Evolutionary conservation across 2,329 filamentous ascomycete species (phyloP), one percentile per base, ranked within the genome.

Genomic region (Hymenoscyphus repandus): DNA sequence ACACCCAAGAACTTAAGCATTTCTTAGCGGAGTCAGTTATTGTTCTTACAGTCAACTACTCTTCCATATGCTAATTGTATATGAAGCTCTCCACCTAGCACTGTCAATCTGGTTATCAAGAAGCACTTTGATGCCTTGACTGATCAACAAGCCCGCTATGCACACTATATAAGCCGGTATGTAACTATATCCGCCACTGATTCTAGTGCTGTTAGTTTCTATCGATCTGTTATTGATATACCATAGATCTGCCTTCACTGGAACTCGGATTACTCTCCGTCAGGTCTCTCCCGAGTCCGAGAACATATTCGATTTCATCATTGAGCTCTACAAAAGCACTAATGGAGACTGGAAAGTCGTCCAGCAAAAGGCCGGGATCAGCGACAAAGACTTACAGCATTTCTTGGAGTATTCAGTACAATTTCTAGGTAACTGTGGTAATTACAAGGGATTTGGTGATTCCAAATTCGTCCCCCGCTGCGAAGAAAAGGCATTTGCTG

Each of bases 371-470:
- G 81, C 83, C 15, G 76, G 77, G 31, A 75, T 90, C 44, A 78
- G 79, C 41, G 74, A 82, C 45, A 74, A 82, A 48, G 78, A 89
- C 49, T 66, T 90, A 41, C 76, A 77, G 13, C 74, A 77, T 53
- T 91, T 91, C 71, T 74, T 92, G 34, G 81, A 90, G 67, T 93
- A 92, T 67, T 77, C 86, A 6, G 82, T 80, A 30, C 86, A 89
- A 68, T 90, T 93, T 68, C 74, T 93, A 2, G 86, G 86, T 40
- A 93, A 92, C 65, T 77, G 77, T 55, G 65, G 89, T 56, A 93
- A 93, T 69, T 93, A 92, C 72, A 92, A 92, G 72, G 86, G 86
- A 60, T 92, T 91, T 62, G 89, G 89, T 39, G 88, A 93, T 69
- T 80, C 85, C 62, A 93, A 93, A 66, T 91, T 93, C 65, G 78